These are phyloP conservation scores for Phytophthora colocasiae DNA, from an alignment of 352 stramenopile genomes.

Conservation along the genomic window DNA sequence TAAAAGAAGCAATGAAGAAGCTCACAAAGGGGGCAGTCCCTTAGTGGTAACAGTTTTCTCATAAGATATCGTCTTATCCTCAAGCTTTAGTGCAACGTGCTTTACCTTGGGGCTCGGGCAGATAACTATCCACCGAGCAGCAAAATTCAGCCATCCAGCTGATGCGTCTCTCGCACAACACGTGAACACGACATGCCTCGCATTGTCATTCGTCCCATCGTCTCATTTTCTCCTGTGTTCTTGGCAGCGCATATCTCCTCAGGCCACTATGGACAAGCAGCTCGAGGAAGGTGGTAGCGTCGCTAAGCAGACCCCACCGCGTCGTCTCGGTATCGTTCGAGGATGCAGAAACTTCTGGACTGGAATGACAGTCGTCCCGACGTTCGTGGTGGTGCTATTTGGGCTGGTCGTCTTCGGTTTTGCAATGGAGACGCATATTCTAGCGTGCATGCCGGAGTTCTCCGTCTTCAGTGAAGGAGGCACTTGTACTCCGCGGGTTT, in stretches of 20 bases:
- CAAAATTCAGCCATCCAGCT: constrained; percentile 4
- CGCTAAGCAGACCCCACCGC: constrained; percentile 1
- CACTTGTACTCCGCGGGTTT: constrained; percentile 9
- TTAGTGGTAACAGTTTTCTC: not conserved
- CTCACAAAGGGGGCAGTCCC: constrained; percentile 30
- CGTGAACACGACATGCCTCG: constrained; percentile 16
- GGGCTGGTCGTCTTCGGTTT: constrained; percentile 12
- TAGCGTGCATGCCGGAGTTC: constrained; percentile 7
- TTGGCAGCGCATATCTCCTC: not conserved
- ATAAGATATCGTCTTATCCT: not conserved
- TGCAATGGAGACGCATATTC: constrained; percentile 20
- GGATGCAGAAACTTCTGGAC: constrained; percentile 15
- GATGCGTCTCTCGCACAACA: constrained; percentile 15
- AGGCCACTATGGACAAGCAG: constrained; percentile 11
- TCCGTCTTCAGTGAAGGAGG: constrained; percentile 10
- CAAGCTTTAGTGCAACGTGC: not conserved
- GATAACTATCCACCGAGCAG: not conserved
- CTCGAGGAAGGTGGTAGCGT: constrained; percentile 16
- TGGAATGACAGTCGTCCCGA: constrained; percentile 11
- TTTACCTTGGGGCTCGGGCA: no score
- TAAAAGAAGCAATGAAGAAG: constrained; percentile 16
- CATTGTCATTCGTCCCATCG: constrained; percentile 13
- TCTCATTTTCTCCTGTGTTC: constrained; percentile 24
- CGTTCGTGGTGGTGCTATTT: constrained; percentile 13
- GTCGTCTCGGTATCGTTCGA: constrained; percentile 1